Percentiles rank a stretch among this genome's conserved stretches.
phyloP scores from a whole-genome alignment of 345 rosid genomes.

The Angophora floribunda region DNA sequence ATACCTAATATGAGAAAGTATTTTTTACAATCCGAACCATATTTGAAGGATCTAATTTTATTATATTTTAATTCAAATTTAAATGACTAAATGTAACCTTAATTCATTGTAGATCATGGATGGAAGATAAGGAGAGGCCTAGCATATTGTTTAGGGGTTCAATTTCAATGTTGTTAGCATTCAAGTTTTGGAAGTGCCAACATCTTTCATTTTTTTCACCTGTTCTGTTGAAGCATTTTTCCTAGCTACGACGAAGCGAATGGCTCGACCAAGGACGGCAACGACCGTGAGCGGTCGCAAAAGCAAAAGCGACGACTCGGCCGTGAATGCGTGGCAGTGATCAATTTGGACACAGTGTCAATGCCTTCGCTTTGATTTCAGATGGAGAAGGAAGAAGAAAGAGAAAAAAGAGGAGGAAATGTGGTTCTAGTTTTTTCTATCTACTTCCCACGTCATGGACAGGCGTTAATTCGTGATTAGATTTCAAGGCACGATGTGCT shows the following conservation, averaged over 20 bases:
- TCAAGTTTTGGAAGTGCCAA: too few species aligned
- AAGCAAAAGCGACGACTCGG: not conserved
- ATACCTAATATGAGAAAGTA: not conserved
- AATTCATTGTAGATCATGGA: not conserved
- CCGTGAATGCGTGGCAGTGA: not conserved
- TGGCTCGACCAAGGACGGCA: not conserved
- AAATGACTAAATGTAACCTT: too few species aligned
- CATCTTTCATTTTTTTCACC: not conserved
- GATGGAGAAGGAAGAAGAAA: not conserved
- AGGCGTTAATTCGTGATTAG: not conserved
- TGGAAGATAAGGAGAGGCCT: not conserved
- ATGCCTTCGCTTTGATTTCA: not conserved
- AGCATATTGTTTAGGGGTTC: not conserved
- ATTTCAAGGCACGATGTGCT: too few species aligned
- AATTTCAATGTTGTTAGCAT: not conserved
- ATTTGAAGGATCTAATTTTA: not conserved
- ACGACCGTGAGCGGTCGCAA: accelerated
- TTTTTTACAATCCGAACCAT: not conserved
- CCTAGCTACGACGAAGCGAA: not conserved
- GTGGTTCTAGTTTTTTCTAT: not conserved
- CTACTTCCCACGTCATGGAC: not conserved
- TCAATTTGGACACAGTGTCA: not conserved
- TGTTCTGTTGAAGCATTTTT: not conserved
- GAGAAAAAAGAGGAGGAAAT: not conserved
- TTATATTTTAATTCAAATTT: too few species aligned